phyloP scores from a whole-genome alignment of 352 stramenopile species.

The Globisporangium ultimum region DNA sequence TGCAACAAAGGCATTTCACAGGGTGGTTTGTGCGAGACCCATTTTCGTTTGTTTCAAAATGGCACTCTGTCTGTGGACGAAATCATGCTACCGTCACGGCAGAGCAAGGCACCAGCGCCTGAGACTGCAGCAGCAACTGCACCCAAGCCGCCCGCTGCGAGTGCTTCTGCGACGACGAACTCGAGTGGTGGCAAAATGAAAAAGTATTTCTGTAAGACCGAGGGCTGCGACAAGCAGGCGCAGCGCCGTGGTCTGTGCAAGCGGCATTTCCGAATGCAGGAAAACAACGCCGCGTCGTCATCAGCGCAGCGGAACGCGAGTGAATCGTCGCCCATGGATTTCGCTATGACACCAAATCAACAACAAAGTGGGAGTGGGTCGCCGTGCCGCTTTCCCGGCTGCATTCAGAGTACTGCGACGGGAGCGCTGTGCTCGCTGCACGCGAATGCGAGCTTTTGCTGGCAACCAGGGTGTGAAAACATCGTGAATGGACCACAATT shows the following conservation, averaged over 20 bases:
- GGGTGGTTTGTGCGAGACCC: constrained; percentile 40
- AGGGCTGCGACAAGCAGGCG: constrained; percentile 59
- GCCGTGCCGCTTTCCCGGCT: constrained; percentile 43
- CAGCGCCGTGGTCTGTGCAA: constrained; percentile 65
- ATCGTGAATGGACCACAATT: constrained; percentile 49
- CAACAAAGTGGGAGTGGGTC: constrained; percentile 5
- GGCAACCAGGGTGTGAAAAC: constrained; percentile 56
- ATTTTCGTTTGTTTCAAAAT: constrained; percentile 46
- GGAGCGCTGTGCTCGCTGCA: constrained; percentile 44
- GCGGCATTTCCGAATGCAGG: constrained; percentile 52
- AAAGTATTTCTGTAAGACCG: constrained; percentile 68
- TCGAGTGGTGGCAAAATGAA: constrained; percentile 22
- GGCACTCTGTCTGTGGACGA: constrained; percentile 57
- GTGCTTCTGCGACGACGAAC: background rate
- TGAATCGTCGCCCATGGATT: background rate
- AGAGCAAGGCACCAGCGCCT: constrained; percentile 16
- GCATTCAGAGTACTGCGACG: constrained; percentile 23
- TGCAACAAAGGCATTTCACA: constrained; percentile 24
- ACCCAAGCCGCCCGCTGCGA: constrained; percentile 12
- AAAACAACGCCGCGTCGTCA: constrained; percentile 9
- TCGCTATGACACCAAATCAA: constrained; percentile 4
- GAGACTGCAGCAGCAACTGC: constrained; percentile 15
- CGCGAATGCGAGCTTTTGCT: constrained; percentile 52
- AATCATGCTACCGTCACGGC: constrained; percentile 43
- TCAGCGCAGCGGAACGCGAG: background rate